A percentile compares a stretch with the other conserved stretches of the same genome.
Conservation (phyloP, 176 grass and related monocot genomes). For the Alopecurus myosuroides region DNA sequence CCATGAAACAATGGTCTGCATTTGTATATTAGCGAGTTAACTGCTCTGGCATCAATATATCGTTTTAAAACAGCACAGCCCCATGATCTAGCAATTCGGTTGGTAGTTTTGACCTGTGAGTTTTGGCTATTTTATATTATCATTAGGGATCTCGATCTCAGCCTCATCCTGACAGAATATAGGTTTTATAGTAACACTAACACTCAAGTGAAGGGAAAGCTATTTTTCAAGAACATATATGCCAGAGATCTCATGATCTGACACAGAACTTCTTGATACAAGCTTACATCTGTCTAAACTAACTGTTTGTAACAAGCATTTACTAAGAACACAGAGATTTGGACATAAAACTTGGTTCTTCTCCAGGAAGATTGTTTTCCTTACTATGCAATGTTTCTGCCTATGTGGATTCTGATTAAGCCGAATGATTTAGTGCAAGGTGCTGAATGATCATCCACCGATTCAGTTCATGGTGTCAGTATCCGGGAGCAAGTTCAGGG, state of each 20-base stretch:
- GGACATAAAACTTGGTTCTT: background rate
- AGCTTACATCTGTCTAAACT: background rate
- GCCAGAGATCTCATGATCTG: background rate
- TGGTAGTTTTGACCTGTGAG: background rate
- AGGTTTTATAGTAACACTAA: background rate
- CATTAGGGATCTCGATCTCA: background rate
- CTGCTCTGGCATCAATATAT: background rate
- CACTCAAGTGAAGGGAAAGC: background rate
- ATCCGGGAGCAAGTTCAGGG: constrained; percentile 79
- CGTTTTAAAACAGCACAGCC: background rate
- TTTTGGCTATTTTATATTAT: background rate
- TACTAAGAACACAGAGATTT: background rate
- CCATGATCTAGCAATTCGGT: background rate
- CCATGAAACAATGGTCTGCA: background rate
- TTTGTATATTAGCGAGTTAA: background rate
- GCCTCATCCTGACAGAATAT: background rate
- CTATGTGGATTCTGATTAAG: constrained; percentile 12
- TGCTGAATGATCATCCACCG: constrained; percentile 69
- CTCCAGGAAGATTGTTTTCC: background rate
- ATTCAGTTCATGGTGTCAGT: constrained; percentile 78
- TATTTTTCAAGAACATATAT: background rate
- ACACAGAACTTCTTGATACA: background rate
- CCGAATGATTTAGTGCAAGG: constrained; percentile 50
- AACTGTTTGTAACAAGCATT: background rate
- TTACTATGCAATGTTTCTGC: background rate